Base-by-base conservation (phyloP, 1,284 basidiomycete genomes). In the Termitomyces sp. region DNA sequence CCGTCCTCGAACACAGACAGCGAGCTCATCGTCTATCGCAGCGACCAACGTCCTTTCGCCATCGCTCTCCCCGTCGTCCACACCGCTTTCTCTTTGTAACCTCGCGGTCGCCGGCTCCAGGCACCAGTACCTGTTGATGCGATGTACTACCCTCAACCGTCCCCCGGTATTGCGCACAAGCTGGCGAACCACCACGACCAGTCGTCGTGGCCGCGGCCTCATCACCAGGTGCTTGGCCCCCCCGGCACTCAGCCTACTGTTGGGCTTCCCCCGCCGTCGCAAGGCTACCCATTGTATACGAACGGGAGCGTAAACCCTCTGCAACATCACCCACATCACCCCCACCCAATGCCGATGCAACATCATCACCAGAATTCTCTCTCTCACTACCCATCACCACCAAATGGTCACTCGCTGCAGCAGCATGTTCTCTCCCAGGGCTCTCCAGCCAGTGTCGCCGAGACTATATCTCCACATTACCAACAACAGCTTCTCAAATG, bases 121-220 rank as follows among this genome's bases (percentile, higher is more conserved):
- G 52, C 62, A 63, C 57, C 59, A 43, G 52, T 40, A 57, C 64
- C 58, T 62, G 64, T 70, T 62, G 68, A 73, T 74, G 71, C 70
- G 68, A 90, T 90, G 86, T 90, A 87, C 73, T 89, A 86, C 71
- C 77, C 87, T 65, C 86, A 88, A 67, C 87, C 87, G 69, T 89
- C 87, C 59, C 86, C 87, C 65, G 85, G 82, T 69, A 82, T 89
- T 65, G 74, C 79, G 60, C 86, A 86, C 76, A 88, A 89, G 68
- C 77, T 88, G 61, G 73, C 85, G 61, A 78, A 73, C 58, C 84
- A 84, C 66, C 77, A 86, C 67, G 86, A 89, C 71, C 84, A 85
- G 72, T 77, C 80, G 24, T 77, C 83, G 50, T 90, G 87, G 87
- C 70, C 76, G 39, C 76, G 84, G 41, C 71, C 76, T 28, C 84